Evolutionary conservation across 495 filamentous ascomycete species (phyloP).

Genomic region (Beverwykella pulmonaria): DNA sequence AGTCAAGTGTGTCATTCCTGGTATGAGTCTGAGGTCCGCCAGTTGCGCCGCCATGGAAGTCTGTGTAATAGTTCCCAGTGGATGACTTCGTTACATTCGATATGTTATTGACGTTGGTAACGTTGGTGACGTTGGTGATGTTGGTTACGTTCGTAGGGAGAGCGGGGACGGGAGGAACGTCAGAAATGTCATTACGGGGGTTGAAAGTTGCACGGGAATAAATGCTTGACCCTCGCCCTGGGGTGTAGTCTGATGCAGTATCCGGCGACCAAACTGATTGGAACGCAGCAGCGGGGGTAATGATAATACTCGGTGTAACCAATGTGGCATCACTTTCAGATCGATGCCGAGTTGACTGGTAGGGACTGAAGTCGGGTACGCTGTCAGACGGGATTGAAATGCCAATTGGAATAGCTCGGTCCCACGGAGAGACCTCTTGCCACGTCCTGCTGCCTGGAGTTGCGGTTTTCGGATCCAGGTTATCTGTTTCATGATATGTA

Average conservation of each 20-base stretch:
- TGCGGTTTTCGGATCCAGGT: slow-evolving; percentile 20
- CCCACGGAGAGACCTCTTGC: slow-evolving; percentile 69
- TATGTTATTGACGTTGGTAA: neutral
- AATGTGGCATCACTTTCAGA: slow-evolving; percentile 38
- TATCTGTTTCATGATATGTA: neutral
- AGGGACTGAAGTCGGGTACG: slow-evolving; percentile 48
- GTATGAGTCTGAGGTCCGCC: slow-evolving; percentile 1
- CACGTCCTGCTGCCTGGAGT: slow-evolving; percentile 21
- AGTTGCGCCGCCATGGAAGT: neutral
- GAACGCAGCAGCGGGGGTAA: slow-evolving; percentile 64
- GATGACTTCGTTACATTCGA: slow-evolving; percentile 37
- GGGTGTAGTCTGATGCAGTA: slow-evolving; percentile 41
- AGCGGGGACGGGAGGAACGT: slow-evolving; percentile 64
- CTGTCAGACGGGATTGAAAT: slow-evolving; percentile 68
- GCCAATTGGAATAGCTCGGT: slow-evolving; percentile 78
- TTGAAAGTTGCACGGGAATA: slow-evolving; percentile 65
- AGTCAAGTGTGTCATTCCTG: slow-evolving; percentile 35
- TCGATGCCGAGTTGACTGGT: slow-evolving; percentile 28
- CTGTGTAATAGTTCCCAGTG: neutral
- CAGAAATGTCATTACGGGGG: slow-evolving; percentile 37
- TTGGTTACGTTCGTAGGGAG: slow-evolving; percentile 50
- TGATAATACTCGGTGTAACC: slow-evolving; percentile 62
- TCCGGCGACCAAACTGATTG: slow-evolving; percentile 65
- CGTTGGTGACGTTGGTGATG: too few species aligned
- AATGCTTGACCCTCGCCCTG: slow-evolving; percentile 62